Evolutionary conservation across 1,284 basidiomycete species (phyloP), one percentile per base, ranked within the genome.

Genomic region (Ganoderma lucidum): DNA sequence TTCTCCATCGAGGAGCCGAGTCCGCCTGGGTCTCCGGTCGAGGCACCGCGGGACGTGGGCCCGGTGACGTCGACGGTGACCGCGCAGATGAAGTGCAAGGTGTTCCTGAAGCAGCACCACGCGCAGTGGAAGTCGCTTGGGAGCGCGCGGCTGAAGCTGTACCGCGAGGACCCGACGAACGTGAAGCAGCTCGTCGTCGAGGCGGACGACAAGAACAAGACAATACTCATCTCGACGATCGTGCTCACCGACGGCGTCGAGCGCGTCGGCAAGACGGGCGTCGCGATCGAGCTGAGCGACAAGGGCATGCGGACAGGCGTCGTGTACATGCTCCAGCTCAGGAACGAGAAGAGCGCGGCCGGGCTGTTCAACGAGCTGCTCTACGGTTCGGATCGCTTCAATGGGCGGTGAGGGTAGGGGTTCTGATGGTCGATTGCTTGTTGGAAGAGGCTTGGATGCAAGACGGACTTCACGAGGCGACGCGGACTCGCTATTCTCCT

Each of bases 61-160:
- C 94, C 95, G 1, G 87, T 92, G 37, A 91, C 88, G 28, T 90
- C 93, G 8, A 84, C 88, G 14, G 84, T 99, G 63, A 89, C 93
- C 4, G 96, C 95, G n/a, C 91, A 96, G 78, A 98, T 98, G 95
- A 97, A 97, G 80, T 99, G 97, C 88, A 99, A 99, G 81, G 92
- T 99, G 42, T 99, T 99, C 84, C 84, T 98, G 66, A 94, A 99
- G 80, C 96, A 98, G 78, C 91, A 94, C 51, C 97, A 99, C 79
- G 92, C 93, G 32, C 96, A 98, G 80, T 99, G 98, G 98, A 99
- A 98, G 84, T 91, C 94, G 2, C 85, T 99, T 51, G 98, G 98
- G 1, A 85, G 92, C 14, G 96, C 95, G 6, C 91, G 92, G 76
- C 86, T 99, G 71, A 96, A 95, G 79, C 84, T 99, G 62, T 99